A percentile compares a stretch with the other conserved stretches of the same genome.
Conservation (phyloP, 2,329 filamentous ascomycete genomes). For the Xylaria sp. region DNA sequence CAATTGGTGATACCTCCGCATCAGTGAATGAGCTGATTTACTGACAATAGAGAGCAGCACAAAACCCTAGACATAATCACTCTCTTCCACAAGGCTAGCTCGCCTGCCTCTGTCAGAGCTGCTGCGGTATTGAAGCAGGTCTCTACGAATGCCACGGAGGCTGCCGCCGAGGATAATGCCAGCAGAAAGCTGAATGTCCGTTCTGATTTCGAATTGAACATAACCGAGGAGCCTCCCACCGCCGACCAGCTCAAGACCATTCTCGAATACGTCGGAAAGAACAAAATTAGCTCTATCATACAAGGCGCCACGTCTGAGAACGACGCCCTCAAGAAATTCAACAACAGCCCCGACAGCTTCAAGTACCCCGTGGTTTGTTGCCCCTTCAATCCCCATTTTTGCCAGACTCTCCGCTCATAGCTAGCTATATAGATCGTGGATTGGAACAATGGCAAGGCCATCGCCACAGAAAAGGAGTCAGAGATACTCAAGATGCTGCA, state of each 20-base stretch:
- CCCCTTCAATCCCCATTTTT: neutral
- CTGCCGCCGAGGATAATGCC: conserved; percentile 79
- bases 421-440: conserved; percentile 72
- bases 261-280: conserved; percentile 79
- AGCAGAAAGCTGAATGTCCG: conserved; percentile 69
- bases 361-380: conserved; percentile 78
- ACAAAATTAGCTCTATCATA: conserved; percentile 71
- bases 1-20: conserved; percentile 11
- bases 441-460: conserved; percentile 89
- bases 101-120: conserved; percentile 77
- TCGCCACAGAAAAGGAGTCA: conserved; percentile 83
- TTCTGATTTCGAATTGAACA: conserved; percentile 85
- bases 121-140: conserved; percentile 83
- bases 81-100: conserved; percentile 89
- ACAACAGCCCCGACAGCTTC: conserved; percentile 75
- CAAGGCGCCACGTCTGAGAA: conserved; percentile 77
- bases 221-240: conserved; percentile 84
- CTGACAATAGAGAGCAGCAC: conserved; percentile 59
- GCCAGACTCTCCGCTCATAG: conserved; percentile 23
- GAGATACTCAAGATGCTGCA: conserved; percentile 87
- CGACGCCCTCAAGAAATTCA: conserved; percentile 84
- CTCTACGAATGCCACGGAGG: conserved; percentile 73
- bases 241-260: conserved; percentile 85
- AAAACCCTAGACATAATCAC: conserved; percentile 92
- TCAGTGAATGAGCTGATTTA: neutral